Conservation (phyloP, 1,139 yeast genomes). For the Nadsonia commutata region DNA sequence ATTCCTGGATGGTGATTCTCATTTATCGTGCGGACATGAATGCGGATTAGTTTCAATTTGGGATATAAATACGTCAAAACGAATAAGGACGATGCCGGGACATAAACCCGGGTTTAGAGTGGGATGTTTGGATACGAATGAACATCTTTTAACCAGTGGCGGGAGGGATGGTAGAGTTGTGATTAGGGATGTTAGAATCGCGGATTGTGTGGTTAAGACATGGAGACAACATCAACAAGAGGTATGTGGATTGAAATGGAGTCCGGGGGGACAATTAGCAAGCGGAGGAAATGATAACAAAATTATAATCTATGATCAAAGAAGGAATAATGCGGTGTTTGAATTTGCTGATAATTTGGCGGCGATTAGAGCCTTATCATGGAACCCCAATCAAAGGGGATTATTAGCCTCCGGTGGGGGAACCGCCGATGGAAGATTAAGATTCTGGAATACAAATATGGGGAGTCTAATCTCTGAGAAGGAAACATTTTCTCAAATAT, state of each 20-base stretch:
- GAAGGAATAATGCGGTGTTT: slow-evolving; percentile 50
- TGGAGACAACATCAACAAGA: slow-evolving; percentile 78
- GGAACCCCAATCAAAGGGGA: slow-evolving; percentile 97
- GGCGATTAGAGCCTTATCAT: slow-evolving; percentile 90
- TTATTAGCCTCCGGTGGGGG: slow-evolving; percentile 95
- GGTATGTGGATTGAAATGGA: slow-evolving; percentile 94
- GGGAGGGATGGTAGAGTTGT: slow-evolving; percentile 72
- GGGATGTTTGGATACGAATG: slow-evolving; percentile 87
- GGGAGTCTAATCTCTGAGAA: slow-evolving; percentile 63
- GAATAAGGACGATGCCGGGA: slow-evolving; percentile 85
- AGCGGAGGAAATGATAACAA: slow-evolving; percentile 87
- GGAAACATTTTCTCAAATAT: slow-evolving; percentile 92
- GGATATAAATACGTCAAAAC: slow-evolving; percentile 79
- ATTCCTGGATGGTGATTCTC: slow-evolving; percentile 68
- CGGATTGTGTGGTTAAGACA: slow-evolving; percentile 64
- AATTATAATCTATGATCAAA: slow-evolving; percentile 74
- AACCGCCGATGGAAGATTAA: slow-evolving; percentile 79
- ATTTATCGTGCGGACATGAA: slow-evolving; percentile 81
- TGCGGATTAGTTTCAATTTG: slow-evolving; percentile 85
- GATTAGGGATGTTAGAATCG: slow-evolving; percentile 82
- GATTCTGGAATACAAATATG: slow-evolving; percentile 83
- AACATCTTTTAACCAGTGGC: slow-evolving; percentile 76
- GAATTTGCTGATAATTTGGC: slow-evolving; percentile 77
- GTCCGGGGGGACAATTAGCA: slow-evolving; percentile 64
- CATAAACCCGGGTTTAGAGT: slow-evolving; percentile 77